Evolutionary conservation across 441 rosid species (phyloP).

Genomic region (Metrosideros polymorpha): DNA sequence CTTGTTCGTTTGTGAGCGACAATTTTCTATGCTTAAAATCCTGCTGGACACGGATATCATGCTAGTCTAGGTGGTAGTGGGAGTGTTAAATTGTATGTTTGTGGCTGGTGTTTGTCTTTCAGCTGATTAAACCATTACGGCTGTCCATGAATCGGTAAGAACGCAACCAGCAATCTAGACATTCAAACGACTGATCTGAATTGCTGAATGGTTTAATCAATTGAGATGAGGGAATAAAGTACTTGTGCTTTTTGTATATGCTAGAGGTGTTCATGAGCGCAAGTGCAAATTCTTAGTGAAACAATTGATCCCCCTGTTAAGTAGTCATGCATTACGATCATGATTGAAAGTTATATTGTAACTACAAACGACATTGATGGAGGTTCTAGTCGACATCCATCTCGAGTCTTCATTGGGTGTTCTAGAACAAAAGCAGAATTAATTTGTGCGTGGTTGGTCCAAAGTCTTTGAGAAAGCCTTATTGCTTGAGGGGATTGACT

Average conservation of each 20-base stretch:
- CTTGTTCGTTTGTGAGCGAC: not conserved
- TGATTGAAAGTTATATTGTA: not conserved
- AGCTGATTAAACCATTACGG: not conserved
- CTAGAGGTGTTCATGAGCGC: not conserved
- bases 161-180: not conserved
- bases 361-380: not conserved
- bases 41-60: not conserved
- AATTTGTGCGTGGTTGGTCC: not conserved
- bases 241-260: not conserved
- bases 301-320: not conserved
- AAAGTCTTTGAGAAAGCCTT: not conserved
- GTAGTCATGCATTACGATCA: not conserved
- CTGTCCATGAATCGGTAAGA: not conserved
- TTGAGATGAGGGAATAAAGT: not conserved
- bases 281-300: not conserved
- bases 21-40: not conserved
- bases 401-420: not conserved
- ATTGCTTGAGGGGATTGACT: not conserved
- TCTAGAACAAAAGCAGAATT: not conserved
- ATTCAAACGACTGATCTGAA: not conserved
- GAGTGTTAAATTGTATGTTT: not conserved
- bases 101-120: not conserved
- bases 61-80: not conserved
- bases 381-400: not conserved
- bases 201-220: not conserved